phyloP scores from a whole-genome alignment of 1,139 yeast species.

The Candida tetrigidarum region DNA sequence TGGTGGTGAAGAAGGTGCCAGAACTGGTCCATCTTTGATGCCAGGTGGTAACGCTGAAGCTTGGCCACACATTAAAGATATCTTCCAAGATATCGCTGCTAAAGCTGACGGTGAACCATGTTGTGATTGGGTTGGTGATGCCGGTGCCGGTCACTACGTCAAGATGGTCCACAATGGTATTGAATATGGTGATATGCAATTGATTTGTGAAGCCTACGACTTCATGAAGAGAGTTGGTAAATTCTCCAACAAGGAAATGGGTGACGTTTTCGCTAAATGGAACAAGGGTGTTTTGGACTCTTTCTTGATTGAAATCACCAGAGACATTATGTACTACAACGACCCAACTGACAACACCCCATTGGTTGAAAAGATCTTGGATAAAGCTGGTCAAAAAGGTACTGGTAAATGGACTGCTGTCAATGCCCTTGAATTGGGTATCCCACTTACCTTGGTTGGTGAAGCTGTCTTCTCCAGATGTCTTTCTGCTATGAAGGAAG shows the following conservation, averaged over 20 bases:
- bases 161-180: constrained; percentile 99
- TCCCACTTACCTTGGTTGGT: constrained; percentile 98
- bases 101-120: constrained; percentile 99
- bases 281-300: constrained; percentile 98
- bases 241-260: constrained; percentile 88
- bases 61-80: constrained; percentile 97
- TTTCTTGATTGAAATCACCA: constrained; percentile 95
- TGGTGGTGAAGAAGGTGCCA: constrained; percentile 99
- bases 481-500: constrained; percentile 88
- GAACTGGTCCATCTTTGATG: constrained; percentile 99
- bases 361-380: constrained; percentile 94
- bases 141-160: constrained; percentile 98
- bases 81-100: constrained; percentile 96
- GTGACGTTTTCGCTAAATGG: constrained; percentile 92
- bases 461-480: constrained; percentile 99
- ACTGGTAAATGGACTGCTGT: constrained; percentile 99
- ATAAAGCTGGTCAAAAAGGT: constrained; percentile 99
- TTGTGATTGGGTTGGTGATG: constrained; percentile 99
- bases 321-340: constrained; percentile 87
- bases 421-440: constrained; percentile 96
- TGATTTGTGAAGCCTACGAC: constrained; percentile 98
- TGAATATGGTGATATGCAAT: constrained; percentile 99
- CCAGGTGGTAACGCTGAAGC: constrained; percentile 99
- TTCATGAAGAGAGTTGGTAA: constrained; percentile 94
- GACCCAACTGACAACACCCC: constrained; percentile 90